Evolutionary conservation across 2,329 filamentous ascomycete species (phyloP), one percentile per base, ranked within the genome.

Genomic region (Falciphora oryzae): DNA sequence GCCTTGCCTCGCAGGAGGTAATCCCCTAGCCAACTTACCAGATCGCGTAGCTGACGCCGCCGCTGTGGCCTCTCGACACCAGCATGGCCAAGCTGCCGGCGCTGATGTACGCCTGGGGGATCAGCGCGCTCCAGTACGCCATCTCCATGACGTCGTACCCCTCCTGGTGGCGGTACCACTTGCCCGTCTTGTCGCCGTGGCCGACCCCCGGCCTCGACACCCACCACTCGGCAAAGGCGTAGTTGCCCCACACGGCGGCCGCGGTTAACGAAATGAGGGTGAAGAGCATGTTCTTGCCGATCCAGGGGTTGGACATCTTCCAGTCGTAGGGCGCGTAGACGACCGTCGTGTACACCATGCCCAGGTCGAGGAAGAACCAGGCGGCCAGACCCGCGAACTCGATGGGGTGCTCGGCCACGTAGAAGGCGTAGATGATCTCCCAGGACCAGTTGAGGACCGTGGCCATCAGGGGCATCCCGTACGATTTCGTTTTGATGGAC

Each of bases 371-470:
- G 3, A 81, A 57, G 38, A 85, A 74, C 82, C 83, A 84, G 62
- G 79, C 66, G 0, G 67, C 68, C 70, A 84, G 83, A 32, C 80
- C 79, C 22, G 73, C 67, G 16, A 73, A 73, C 68, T 84, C 82
- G 13, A 81, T 69, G 1, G 71, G 69, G 5, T 73, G 71, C 66
- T 83, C 80, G 65, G 77, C 74, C 22, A 84, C 79, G 67, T 75
- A 80, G 29, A 82, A 71, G 2, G 76, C 76, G 71, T 81, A 82
- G 64, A 85, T 73, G 3, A 81, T 70, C 69, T 85, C 82, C 81
- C 82, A 84, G 1, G 77, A 78, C 44, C 84, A 75, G 66, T 85
- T 84, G 69, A 80, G 69, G 18, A 77, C 77, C 13, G 84, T 77
- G 0, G 79, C 76, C 61, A 82, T 70, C 14, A 83, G 69, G 0